A percentile compares a stretch with the other conserved stretches of the same genome.
These are phyloP conservation scores for Lathyrus aphaca DNA, from an alignment of 306 rosid species.

Conservation along the genomic window DNA sequence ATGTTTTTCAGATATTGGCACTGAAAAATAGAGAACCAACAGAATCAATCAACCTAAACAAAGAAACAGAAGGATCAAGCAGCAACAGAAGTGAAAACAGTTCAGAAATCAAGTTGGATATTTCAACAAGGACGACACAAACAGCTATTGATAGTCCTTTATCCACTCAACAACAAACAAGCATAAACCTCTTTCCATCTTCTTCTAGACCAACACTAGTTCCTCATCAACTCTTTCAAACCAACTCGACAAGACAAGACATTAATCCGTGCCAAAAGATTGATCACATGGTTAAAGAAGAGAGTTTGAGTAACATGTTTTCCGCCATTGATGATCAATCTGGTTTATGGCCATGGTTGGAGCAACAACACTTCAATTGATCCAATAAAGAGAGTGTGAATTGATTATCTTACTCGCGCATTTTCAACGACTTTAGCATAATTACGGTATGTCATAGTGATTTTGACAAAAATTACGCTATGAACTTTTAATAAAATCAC, in stretches of 20 bases:
- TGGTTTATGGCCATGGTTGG: conserved; percentile 99
- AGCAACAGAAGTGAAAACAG: conserved; percentile 98
- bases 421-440: background rate
- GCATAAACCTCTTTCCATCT: conserved; percentile 69
- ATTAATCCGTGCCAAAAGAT: conserved; percentile 63
- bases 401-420: too few relatives aligned
- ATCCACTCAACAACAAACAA: conserved; percentile 56
- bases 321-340: conserved; percentile 90
- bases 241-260: conserved; percentile 70
- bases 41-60: conserved; percentile 92
- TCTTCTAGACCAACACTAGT: conserved; percentile 66
- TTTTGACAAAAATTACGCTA: background rate
- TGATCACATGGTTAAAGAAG: conserved; percentile 80
- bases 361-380: conserved; percentile 85
- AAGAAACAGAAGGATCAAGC: conserved; percentile 99
- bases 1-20: conserved; percentile 70
- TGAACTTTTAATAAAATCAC: background rate
- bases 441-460: background rate
- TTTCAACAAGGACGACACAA: conserved; percentile 75
- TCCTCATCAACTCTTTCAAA: conserved; percentile 84
- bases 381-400: background rate
- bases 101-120: conserved; percentile 90
- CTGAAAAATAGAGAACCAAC: conserved; percentile 94
- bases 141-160: conserved; percentile 76
- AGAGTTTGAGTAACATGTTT: conserved; percentile 83